phyloP scores from a whole-genome alignment of 768 basidiomycete species.

The Lyophyllum decastes region DNA sequence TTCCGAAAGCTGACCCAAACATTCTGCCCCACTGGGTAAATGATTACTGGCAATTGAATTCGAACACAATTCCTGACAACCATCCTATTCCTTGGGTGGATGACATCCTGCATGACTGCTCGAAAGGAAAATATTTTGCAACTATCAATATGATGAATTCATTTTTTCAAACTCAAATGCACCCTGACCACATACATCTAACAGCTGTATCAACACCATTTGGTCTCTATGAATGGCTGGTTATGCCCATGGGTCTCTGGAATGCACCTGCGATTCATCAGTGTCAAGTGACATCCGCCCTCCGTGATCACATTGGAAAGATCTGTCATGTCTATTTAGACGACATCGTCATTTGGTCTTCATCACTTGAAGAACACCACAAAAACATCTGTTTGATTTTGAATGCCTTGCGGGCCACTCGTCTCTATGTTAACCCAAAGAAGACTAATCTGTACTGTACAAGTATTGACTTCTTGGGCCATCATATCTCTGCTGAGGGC shows the following conservation, averaged over 20 bases:
- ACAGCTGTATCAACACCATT: no score
- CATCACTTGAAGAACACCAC: constrained; percentile 33
- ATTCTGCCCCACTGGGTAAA: constrained; percentile 36
- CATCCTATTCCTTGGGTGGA: background rate
- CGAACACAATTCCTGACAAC: constrained; percentile 27
- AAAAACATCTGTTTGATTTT: constrained; percentile 26
- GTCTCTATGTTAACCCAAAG: constrained; percentile 14
- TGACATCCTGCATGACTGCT: no score
- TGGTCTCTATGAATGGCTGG: no score
- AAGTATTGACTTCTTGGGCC: constrained; percentile 14
- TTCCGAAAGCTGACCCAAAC: constrained; percentile 30
- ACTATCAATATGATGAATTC: constrained; percentile 39
- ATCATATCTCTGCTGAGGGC: constrained; percentile 25
- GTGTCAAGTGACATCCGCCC: no score
- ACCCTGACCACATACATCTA: no score
- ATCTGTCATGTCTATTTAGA: no score
- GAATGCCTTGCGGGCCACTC: constrained; percentile 5
- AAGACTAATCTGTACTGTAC: constrained; percentile 22
- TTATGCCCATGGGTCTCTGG: no score
- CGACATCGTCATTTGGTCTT: constrained; percentile 45
- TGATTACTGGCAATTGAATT: constrained; percentile 32
- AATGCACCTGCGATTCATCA: no score
- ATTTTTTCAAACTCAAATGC: no score
- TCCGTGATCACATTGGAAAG: no score
- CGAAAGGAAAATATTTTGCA: constrained; percentile 30